A percentile compares a stretch with the other conserved stretches of the same genome.
phyloP scores from a whole-genome alignment of 176 grass and related monocot genomes.

The Hyparrhenia diplandra region DNA sequence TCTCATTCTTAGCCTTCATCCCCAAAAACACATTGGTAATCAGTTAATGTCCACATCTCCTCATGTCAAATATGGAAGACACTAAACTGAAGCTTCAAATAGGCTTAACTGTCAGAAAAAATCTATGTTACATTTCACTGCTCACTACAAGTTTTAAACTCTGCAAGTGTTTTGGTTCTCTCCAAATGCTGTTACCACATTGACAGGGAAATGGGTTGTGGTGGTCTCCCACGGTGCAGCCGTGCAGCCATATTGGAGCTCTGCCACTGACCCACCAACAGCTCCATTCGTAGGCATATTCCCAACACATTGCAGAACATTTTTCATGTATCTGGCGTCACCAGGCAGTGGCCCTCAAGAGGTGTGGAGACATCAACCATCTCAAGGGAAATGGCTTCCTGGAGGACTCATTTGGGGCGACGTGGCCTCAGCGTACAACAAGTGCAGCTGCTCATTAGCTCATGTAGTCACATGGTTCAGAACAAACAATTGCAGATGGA shows the following conservation, averaged over 20 bases:
- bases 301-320: constrained; percentile 45
- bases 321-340: constrained; percentile 17
- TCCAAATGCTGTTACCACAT: background rate
- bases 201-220: constrained; percentile 40
- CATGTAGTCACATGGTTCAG: too few relatives aligned
- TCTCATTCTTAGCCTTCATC: too few relatives aligned
- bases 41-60: too few relatives aligned
- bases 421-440: background rate
- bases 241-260: constrained; percentile 50
- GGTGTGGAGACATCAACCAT: constrained; percentile 35
- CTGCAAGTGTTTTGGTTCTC: too few relatives aligned
- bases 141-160: too few relatives aligned
- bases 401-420: constrained; percentile 38
- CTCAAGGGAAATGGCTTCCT: constrained; percentile 26
- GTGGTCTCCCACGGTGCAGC: constrained; percentile 44
- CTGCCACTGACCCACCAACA: constrained; percentile 13
- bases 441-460: too few relatives aligned
- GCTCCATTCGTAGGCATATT: constrained; percentile 6
- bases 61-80: too few relatives aligned
- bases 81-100: too few relatives aligned
- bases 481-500: too few relatives aligned
- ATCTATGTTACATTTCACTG: too few relatives aligned
- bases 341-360: constrained; percentile 37
- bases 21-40: too few relatives aligned
- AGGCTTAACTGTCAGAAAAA: too few relatives aligned